phyloP scores from a whole-genome alignment of 2,329 filamentous ascomycete species.

The Aspergillus bombycis region DNA sequence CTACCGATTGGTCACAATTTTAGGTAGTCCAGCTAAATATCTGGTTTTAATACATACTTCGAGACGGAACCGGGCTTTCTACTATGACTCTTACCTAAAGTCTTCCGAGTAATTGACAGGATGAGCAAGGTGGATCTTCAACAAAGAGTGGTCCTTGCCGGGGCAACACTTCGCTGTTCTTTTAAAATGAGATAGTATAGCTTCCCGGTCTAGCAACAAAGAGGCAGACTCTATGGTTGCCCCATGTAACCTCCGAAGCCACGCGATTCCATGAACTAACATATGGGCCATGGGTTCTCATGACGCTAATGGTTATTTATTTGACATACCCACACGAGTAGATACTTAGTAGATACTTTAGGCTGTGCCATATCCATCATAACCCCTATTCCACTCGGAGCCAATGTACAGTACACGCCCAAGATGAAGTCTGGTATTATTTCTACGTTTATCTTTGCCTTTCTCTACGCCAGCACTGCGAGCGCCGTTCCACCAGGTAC shows the following conservation, averaged over 20 bases:
- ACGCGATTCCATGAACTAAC: too few relatives aligned
- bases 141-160: not conserved
- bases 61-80: not conserved
- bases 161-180: not conserved
- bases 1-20: not conserved
- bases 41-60: not conserved
- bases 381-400: too few relatives aligned
- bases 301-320: too few relatives aligned
- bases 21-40: not conserved
- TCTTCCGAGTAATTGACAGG: too few relatives aligned
- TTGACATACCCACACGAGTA: too few relatives aligned
- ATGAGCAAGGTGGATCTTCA: not conserved
- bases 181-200: not conserved
- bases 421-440: not conserved
- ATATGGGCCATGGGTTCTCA: too few relatives aligned
- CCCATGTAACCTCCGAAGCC: too few relatives aligned
- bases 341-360: too few relatives aligned
- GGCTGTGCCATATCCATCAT: too few relatives aligned
- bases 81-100: too few relatives aligned
- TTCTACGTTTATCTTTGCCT: not conserved
- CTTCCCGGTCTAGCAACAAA: not conserved
- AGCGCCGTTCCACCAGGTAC: not conserved
- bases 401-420: too few relatives aligned
- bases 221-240: not conserved
- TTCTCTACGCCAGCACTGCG: not conserved